Conservation (phyloP, 1,284 basidiomycete species). For the Melanopsichium pennsylvanicum region DNA sequence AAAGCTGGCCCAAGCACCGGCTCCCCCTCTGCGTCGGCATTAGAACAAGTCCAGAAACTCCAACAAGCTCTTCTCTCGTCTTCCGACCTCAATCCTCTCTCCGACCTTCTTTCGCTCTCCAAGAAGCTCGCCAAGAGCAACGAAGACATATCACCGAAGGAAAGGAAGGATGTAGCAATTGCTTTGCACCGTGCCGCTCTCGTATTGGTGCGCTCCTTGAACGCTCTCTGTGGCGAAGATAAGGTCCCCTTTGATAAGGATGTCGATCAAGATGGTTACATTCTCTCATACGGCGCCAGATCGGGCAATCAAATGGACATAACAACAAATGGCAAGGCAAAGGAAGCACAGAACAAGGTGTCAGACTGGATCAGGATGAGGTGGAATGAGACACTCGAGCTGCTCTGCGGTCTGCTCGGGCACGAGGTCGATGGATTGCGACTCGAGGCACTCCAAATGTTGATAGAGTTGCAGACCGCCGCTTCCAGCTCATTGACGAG, state of each 20-base stretch:
- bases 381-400: conserved; percentile 54
- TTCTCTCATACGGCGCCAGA: conserved; percentile 27
- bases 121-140: conserved; percentile 17
- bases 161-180: conserved; percentile 27
- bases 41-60: conserved; percentile 35
- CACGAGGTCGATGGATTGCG: conserved; percentile 38
- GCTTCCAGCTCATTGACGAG: conserved; percentile 35
- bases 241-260: conserved; percentile 38
- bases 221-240: conserved; percentile 40
- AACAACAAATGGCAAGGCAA: conserved; percentile 3
- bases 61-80: conserved; percentile 46
- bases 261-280: conserved; percentile 36
- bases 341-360: conserved; percentile 41
- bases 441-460: conserved; percentile 29
- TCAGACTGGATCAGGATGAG: conserved; percentile 54
- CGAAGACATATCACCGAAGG: conserved; percentile 13
- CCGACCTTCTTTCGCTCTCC: conserved; percentile 48
- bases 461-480: conserved; percentile 39
- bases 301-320: conserved; percentile 5
- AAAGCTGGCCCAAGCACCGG: conserved; percentile 15
- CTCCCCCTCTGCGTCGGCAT: background rate
- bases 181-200: conserved; percentile 25
- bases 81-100: conserved; percentile 57
- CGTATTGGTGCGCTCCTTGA: conserved; percentile 37
- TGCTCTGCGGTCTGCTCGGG: conserved; percentile 46